A percentile compares a stretch with the other conserved stretches of the same genome.
Evolutionary conservation across 306 rosid species (phyloP).

Genomic region (Datisca glomerata): DNA sequence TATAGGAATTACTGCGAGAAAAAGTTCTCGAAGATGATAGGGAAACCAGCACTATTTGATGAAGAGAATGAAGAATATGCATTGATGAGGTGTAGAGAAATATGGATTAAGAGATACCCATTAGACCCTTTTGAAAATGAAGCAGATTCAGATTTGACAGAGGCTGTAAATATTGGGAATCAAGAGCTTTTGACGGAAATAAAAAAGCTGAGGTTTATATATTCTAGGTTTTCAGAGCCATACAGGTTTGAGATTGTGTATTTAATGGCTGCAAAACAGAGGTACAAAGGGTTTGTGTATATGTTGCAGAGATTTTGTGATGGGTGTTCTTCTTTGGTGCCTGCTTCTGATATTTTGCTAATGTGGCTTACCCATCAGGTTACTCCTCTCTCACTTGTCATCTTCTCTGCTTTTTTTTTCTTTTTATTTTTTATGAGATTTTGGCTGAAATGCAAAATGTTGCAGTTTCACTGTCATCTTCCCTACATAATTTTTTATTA

Average conservation of each 20-base stretch:
- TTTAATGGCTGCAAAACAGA: slow-evolving; percentile 62
- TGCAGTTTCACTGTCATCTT: no score
- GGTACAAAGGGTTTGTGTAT: slow-evolving; percentile 63
- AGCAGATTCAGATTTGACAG: slow-evolving; percentile 19
- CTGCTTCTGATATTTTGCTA: slow-evolving; percentile 66
- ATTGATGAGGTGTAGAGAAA: slow-evolving; percentile 45
- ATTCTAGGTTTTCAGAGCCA: slow-evolving; percentile 38
- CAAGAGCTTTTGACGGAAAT: slow-evolving; percentile 38
- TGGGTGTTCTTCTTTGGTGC: slow-evolving; percentile 43
- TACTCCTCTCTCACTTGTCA: background rate
- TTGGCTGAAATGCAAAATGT: no score
- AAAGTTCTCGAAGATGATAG: slow-evolving; percentile 52
- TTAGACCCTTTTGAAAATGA: slow-evolving; percentile 68
- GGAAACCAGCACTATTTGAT: slow-evolving; percentile 52
- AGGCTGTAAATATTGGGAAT: slow-evolving; percentile 2
- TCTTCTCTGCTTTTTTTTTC: no score
- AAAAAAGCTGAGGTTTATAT: slow-evolving; percentile 30
- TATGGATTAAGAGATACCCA: slow-evolving; percentile 57
- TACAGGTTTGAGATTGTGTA: slow-evolving; percentile 60
- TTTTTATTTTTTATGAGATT: no score
- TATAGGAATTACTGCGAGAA: slow-evolving; percentile 58
- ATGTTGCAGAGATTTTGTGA: slow-evolving; percentile 35
- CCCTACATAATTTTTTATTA: no score
- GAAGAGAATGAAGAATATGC: slow-evolving; percentile 91
- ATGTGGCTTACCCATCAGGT: slow-evolving; percentile 95